phyloP scores from a whole-genome alignment of 805 yeast species.

The Wickerhamiella sergipiensis region DNA sequence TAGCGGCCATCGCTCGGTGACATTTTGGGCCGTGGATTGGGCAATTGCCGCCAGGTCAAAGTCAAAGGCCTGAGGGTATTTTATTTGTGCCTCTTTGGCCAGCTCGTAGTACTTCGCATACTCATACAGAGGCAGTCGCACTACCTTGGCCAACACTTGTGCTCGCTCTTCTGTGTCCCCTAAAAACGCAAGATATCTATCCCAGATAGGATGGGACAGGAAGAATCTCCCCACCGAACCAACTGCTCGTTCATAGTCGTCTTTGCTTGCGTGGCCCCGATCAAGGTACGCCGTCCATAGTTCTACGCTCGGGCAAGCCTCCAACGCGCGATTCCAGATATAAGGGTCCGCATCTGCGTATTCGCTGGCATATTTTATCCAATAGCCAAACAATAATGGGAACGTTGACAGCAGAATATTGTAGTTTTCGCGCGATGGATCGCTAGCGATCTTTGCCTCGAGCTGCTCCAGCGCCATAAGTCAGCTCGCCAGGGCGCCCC shows the following conservation, averaged over 20 bases:
- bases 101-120: slow-evolving; percentile 63
- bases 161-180: slow-evolving; percentile 27
- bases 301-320: slow-evolving; percentile 24
- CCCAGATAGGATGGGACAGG: slow-evolving; percentile 74
- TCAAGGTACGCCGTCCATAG: slow-evolving; percentile 23
- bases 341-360: slow-evolving; percentile 10
- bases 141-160: slow-evolving; percentile 25
- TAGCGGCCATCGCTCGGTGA: slow-evolving; percentile 56
- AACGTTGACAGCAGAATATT: slow-evolving; percentile 22
- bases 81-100: slow-evolving; percentile 7
- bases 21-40: slow-evolving; percentile 34
- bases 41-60: slow-evolving; percentile 24
- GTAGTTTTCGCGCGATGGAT: slow-evolving; percentile 4
- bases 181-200: slow-evolving; percentile 50
- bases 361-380: slow-evolving; percentile 26
- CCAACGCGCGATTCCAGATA: slow-evolving; percentile 12
- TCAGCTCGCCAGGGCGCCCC: no score
- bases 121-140: slow-evolving; percentile 61
- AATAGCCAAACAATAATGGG: slow-evolving; percentile 31
- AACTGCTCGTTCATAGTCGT: slow-evolving; percentile 35
- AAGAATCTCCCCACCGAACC: slow-evolving; percentile 52
- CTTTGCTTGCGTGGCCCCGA: slow-evolving; percentile 21
- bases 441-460: not conserved
- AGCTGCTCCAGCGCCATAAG: not conserved
- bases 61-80: slow-evolving; percentile 1